Conservation (phyloP, 345 rosid species). For the Brassica cretica region DNA sequence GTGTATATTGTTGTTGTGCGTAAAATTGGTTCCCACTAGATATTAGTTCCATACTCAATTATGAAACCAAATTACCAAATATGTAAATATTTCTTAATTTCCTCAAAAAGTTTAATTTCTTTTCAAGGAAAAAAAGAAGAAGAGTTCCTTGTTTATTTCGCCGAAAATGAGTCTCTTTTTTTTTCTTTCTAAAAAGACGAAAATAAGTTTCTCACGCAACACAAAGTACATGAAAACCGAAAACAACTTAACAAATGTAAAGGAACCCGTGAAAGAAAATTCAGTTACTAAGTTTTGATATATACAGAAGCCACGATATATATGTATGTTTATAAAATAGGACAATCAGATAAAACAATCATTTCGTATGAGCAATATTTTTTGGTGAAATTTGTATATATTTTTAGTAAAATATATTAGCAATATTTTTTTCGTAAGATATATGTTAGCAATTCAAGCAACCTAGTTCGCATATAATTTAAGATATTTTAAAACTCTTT, state of each 20-base stretch:
- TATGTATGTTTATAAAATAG: not conserved
- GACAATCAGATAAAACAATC: not conserved
- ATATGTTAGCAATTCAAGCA: not conserved
- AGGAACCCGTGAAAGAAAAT: slow-evolving; percentile 34
- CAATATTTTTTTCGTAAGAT: not conserved
- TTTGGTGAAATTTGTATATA: no score
- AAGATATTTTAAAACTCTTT: not conserved
- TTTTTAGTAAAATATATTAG: not conserved
- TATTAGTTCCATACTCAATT: no score
- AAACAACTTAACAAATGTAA: slow-evolving; percentile 9
- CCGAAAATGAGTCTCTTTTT: not conserved
- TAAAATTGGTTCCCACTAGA: no score
- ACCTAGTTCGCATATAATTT: not conserved
- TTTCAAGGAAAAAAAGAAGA: no score
- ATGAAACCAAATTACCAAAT: no score
- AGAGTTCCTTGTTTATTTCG: not conserved
- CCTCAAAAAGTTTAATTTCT: not conserved
- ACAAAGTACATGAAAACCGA: slow-evolving; percentile 36
- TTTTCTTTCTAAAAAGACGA: not conserved
- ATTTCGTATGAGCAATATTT: not conserved
- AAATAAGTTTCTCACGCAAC: slow-evolving; percentile 26
- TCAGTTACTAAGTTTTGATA: slow-evolving; percentile 17
- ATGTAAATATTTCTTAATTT: not conserved
- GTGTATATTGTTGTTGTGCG: no score
- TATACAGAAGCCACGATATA: not conserved